Conservation (phyloP, 1,139 yeast species). For the Saccharomyces pastorianus region DNA sequence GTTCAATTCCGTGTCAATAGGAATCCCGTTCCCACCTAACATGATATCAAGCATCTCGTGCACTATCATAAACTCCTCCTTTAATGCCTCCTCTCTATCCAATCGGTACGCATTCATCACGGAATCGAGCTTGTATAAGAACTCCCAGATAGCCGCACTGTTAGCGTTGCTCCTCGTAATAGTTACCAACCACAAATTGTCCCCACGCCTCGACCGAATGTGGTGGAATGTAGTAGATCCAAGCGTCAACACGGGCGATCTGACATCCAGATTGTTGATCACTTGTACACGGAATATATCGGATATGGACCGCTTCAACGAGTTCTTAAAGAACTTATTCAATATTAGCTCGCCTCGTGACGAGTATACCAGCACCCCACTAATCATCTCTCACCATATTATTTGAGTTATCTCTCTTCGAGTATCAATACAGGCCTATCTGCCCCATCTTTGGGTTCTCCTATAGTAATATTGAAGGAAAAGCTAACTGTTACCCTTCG, state of each 20-base stretch:
- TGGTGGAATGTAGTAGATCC: constrained; percentile 91
- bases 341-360: constrained; percentile 80
- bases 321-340: constrained; percentile 64
- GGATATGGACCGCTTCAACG: constrained; percentile 62
- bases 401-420: neutral
- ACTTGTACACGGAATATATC: constrained; percentile 90
- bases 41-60: constrained; percentile 70
- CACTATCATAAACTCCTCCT: constrained; percentile 55
- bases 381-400: constrained; percentile 46
- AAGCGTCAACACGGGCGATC: constrained; percentile 79
- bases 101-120: constrained; percentile 22
- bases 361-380: constrained; percentile 71
- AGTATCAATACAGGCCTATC: neutral
- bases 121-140: constrained; percentile 47
- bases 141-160: constrained; percentile 73
- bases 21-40: constrained; percentile 73
- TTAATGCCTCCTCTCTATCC: constrained; percentile 31
- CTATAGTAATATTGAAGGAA: neutral
- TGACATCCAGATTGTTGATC: constrained; percentile 50
- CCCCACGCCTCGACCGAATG: constrained; percentile 43
- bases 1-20: constrained; percentile 58
- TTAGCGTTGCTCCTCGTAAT: constrained; percentile 85
- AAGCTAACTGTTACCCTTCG: neutral
- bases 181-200: constrained; percentile 72
- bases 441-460: neutral